Conservation (phyloP, 495 filamentous ascomycete species). For the Talaromyces wortmannii region DNA sequence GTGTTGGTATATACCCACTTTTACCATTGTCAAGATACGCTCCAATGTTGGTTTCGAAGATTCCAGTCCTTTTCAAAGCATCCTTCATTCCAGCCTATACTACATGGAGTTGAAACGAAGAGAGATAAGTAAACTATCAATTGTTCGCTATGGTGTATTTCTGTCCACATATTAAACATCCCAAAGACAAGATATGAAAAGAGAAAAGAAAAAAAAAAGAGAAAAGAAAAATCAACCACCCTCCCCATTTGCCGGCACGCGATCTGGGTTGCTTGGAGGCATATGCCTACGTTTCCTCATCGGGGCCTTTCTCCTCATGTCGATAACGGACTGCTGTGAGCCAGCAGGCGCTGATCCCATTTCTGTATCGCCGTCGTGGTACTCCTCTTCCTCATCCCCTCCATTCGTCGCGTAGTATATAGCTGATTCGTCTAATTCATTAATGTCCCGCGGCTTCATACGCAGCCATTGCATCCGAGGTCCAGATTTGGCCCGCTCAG, state of each 20-base stretch:
- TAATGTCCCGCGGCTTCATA: conserved; percentile 70
- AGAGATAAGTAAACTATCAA: not conserved
- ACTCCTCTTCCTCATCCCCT: conserved; percentile 27
- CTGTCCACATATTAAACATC: not conserved
- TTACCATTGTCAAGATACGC: too few relatives aligned
- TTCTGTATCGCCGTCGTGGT: conserved; percentile 42
- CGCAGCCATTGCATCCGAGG: conserved; percentile 96
- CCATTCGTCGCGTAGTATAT: conserved; percentile 30
- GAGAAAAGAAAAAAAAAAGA: conserved; percentile 12
- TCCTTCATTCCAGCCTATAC: too few relatives aligned
- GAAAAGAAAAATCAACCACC: conserved; percentile 14
- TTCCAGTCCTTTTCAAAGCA: too few relatives aligned
- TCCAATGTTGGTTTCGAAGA: too few relatives aligned
- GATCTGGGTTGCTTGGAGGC: conserved; percentile 17
- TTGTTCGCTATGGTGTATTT: not conserved
- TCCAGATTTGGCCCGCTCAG: conserved; percentile 76
- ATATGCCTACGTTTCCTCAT: conserved; percentile 38
- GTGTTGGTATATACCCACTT: too few relatives aligned
- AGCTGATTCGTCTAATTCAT: conserved; percentile 73
- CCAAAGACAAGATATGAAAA: not conserved
- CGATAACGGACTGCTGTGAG: conserved; percentile 29
- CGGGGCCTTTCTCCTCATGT: conserved; percentile 43
- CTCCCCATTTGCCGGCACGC: conserved; percentile 28
- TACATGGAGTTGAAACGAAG: too few relatives aligned
- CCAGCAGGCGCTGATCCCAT: conserved; percentile 19